Evolutionary conservation across 2,329 filamentous ascomycete species (phyloP).

Genomic region (Fusarium sp.): DNA sequence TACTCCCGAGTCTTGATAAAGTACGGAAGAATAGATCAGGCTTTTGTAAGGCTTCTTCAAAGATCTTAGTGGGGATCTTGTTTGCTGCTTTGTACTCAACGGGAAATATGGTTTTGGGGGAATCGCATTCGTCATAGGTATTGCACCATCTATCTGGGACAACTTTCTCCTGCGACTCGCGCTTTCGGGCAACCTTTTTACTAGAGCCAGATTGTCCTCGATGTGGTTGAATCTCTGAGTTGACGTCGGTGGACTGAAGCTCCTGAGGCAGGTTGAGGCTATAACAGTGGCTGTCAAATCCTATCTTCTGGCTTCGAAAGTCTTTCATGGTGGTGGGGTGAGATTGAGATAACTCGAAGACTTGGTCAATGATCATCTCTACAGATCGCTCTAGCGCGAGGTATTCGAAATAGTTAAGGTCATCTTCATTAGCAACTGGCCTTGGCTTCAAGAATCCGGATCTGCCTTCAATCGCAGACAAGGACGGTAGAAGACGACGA

Average conservation of each 20-base stretch:
- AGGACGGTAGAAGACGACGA: too few relatives aligned
- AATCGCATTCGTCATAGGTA: constrained; percentile 10
- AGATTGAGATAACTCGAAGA: too few relatives aligned
- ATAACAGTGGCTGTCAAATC: too few relatives aligned
- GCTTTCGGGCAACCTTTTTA: constrained; percentile 25
- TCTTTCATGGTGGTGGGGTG: too few relatives aligned
- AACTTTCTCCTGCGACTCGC: constrained; percentile 9
- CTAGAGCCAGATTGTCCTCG: constrained; percentile 3
- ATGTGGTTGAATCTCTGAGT: too few relatives aligned
- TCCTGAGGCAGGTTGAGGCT: too few relatives aligned
- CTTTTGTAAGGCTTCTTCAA: constrained; percentile 13
- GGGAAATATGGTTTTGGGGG: constrained; percentile 19
- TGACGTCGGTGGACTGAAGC: too few relatives aligned
- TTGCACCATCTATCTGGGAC: constrained; percentile 15
- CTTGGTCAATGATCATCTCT: too few relatives aligned
- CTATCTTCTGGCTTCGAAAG: too few relatives aligned
- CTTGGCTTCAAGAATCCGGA: too few relatives aligned
- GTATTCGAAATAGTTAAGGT: constrained; percentile 10
- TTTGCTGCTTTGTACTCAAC: constrained; percentile 33
- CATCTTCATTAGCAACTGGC: constrained; percentile 10
- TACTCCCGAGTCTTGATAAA: constrained; percentile 6
- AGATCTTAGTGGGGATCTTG: constrained; percentile 12
- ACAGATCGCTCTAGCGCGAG: constrained; percentile 29
- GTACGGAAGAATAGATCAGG: constrained; percentile 31
- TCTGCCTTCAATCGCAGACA: too few relatives aligned